Conservation (phyloP, 331 rosid genomes). For the Pyrus hybrid region DNA sequence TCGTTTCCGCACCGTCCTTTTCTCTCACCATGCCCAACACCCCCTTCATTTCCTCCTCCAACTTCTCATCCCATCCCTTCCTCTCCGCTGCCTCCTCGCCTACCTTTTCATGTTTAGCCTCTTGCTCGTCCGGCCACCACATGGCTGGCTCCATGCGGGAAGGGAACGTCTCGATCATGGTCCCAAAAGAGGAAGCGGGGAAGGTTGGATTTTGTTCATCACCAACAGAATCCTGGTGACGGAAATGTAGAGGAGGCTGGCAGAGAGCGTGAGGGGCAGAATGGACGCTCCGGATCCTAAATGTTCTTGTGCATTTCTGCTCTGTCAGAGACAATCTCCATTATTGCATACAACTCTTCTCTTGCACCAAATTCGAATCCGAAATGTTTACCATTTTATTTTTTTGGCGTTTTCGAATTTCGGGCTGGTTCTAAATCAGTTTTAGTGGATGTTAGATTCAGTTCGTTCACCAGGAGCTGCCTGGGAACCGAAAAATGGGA, state of each 20-base stretch:
- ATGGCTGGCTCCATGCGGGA: slow-evolving; percentile 45
- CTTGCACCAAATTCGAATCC: slow-evolving; percentile 7
- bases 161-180: slow-evolving; percentile 72
- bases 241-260: slow-evolving; percentile 31
- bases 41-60: slow-evolving; percentile 48
- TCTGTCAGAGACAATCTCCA: slow-evolving; percentile 63
- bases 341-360: slow-evolving; percentile 42
- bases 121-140: slow-evolving; percentile 64
- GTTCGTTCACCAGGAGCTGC: neutral
- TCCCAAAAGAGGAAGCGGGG: slow-evolving; percentile 75
- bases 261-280: slow-evolving; percentile 30
- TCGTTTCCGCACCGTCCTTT: slow-evolving; percentile 53
- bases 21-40: slow-evolving; percentile 44
- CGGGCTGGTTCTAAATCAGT: neutral
- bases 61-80: slow-evolving; percentile 59
- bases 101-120: neutral
- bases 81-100: neutral
- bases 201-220: slow-evolving; percentile 52
- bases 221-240: slow-evolving; percentile 45
- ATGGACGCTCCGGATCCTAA: slow-evolving; percentile 14
- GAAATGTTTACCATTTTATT: neutral
- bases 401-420: neutral
- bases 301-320: slow-evolving; percentile 65
- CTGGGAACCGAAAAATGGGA: neutral
- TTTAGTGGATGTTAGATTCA: slow-evolving; percentile 3